Percentiles rank a stretch among this genome's conserved stretches.
Evolutionary conservation across 768 basidiomycete genomes (phyloP).

Genomic region (Scleroderma bovista): DNA sequence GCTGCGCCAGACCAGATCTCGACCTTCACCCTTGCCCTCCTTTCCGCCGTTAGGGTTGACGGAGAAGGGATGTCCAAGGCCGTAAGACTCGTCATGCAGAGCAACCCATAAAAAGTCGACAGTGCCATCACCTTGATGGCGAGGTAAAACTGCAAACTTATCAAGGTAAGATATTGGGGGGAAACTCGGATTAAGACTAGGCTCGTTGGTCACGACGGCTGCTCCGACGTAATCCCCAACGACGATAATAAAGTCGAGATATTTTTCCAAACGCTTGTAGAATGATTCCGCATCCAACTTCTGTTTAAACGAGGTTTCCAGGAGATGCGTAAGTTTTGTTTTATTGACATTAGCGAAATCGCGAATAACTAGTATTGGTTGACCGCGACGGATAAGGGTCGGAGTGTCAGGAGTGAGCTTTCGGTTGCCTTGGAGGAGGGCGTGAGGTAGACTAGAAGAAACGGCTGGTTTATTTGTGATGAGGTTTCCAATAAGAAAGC

Average conservation of each 20-base stretch:
- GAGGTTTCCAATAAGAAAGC: conserved; percentile 91
- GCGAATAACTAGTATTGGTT: conserved; percentile 80
- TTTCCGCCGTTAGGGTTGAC: conserved; percentile 94
- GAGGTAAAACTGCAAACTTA: conserved; percentile 96
- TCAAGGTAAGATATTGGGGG: conserved; percentile 85
- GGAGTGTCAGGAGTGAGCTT: conserved; percentile 88
- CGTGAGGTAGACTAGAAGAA: conserved; percentile 92
- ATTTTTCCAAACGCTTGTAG: conserved; percentile 68
- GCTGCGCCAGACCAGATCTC: conserved; percentile 94
- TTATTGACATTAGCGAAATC: conserved; percentile 65
- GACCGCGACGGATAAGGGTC: conserved; percentile 84
- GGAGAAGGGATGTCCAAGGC: conserved; percentile 88
- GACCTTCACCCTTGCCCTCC: conserved; percentile 83
- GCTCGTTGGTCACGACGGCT: conserved; percentile 81
- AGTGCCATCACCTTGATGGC: conserved; percentile 95
- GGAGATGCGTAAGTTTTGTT: conserved; percentile 66
- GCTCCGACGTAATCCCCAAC: conserved; percentile 95
- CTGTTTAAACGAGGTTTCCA: conserved; percentile 84
- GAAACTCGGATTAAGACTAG: conserved; percentile 26
- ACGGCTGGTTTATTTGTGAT: conserved; percentile 98
- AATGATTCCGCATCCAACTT: conserved; percentile 68
- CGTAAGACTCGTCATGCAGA: conserved; percentile 96
- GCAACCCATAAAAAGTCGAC: conserved; percentile 99
- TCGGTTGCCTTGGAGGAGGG: conserved; percentile 80
- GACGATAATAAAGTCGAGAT: conserved; percentile 87